Evolutionary conservation across 495 filamentous ascomycete species (phyloP).

Genomic region (Friedmanniomyces simplex): DNA sequence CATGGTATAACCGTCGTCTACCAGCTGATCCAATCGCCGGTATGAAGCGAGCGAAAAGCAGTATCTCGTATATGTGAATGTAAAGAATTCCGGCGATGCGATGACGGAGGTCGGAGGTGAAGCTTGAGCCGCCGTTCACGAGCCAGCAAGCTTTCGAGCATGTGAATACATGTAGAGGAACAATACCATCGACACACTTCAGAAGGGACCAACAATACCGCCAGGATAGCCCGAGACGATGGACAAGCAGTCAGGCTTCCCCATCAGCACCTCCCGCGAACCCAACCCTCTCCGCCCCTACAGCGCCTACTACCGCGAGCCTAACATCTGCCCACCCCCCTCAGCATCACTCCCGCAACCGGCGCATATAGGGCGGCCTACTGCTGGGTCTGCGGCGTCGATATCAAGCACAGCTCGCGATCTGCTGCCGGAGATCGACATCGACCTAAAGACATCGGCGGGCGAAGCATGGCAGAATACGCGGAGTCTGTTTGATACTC

Average conservation of each 20-base stretch:
- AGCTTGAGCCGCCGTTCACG: not conserved
- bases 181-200: not conserved
- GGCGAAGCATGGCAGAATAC: constrained; percentile 47
- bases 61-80: not conserved
- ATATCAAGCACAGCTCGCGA: constrained; percentile 74
- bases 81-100: not conserved
- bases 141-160: too few species aligned
- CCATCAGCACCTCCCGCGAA: constrained; percentile 37
- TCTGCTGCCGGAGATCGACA: constrained; percentile 54
- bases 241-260: constrained; percentile 12
- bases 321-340: constrained; percentile 52
- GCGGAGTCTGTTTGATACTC: constrained; percentile 63
- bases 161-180: too few species aligned
- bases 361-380: constrained; percentile 15
- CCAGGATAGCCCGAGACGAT: not conserved
- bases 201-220: not conserved
- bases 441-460: constrained; percentile 40
- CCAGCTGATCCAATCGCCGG: not conserved
- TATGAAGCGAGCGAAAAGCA: too few species aligned
- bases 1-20: not conserved
- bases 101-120: not conserved
- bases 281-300: constrained; percentile 91
- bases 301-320: constrained; percentile 92
- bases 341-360: constrained; percentile 16
- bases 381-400: constrained; percentile 19